Evolutionary conservation across 768 basidiomycete species (phyloP), one percentile per base, ranked within the genome.

Genomic region (Mycena floridula): DNA sequence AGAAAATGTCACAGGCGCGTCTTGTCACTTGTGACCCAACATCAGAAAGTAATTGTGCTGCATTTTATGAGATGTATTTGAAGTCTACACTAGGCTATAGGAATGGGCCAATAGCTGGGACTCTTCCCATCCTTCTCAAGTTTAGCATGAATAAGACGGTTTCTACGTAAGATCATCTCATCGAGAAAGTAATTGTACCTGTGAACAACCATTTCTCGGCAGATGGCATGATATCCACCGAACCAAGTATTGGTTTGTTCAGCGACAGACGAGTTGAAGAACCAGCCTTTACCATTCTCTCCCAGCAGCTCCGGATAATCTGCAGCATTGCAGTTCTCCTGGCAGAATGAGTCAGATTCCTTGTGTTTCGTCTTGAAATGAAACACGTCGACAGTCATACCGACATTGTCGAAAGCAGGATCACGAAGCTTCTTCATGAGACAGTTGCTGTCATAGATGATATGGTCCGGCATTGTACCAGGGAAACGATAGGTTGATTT

Each of bases 211-310:
- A 61, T 61, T 45, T 58, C 59, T 2, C 58, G 50, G 2, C 50
- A 45, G 12, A 57, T 56, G 0, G 48, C 5, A 4, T 52, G 45
- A 40, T 42, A 63, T 56, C 58, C 59, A 0, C 60, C 55, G 2
- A 65, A 20, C 65, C 66, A 67, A 0, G 51, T 48, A 35, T 67
- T 67, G 0, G 54, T 48, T 45, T 63, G 60, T 37, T 67, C 57
- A 0, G 65, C 59, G 0, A 50, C 26, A 0, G 60, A 67, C 0
- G 53, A 64, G 25, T 65, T 67, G 47, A 67, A 67, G 1, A 24
- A 40, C 59, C 62, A 67, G 7, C 42, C 52, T 3, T 53, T 42
- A 0, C 53, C 50, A 32, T 35, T 32, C 22, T 51, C 46, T 5
- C 36, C 35, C 0, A 42, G 5, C 11, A 67, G 46, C 24, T 66